phyloP scores from a whole-genome alignment of 2,329 filamentous ascomycete species.

The Hypoxylon rubiginosum region DNA sequence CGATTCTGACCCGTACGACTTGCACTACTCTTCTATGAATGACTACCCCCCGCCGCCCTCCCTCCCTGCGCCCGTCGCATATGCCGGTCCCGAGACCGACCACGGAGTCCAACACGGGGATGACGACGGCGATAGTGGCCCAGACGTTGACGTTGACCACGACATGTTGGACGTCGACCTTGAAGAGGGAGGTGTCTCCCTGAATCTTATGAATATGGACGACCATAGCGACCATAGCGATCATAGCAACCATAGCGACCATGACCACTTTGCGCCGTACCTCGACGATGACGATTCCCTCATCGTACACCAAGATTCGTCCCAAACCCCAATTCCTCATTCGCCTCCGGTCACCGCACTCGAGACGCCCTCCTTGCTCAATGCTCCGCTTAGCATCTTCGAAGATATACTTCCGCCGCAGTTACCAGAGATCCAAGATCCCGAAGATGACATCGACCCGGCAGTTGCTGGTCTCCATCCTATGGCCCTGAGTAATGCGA shows the following conservation, averaged over 20 bases:
- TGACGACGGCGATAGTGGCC: constrained; percentile 31
- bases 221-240: constrained; percentile 32
- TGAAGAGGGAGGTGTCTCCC: constrained; percentile 48
- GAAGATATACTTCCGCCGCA: constrained; percentile 6
- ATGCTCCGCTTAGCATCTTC: neutral
- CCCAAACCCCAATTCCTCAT: constrained; percentile 9
- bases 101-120: constrained; percentile 31
- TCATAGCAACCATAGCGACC: constrained; percentile 31
- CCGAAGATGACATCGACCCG: constrained; percentile 37
- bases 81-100: constrained; percentile 27
- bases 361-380: constrained; percentile 9
- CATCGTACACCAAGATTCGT: constrained; percentile 17
- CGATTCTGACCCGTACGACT: constrained; percentile 32
- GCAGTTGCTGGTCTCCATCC: constrained; percentile 47
- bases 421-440: constrained; percentile 23
- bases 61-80: constrained; percentile 18
- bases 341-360: constrained; percentile 22
- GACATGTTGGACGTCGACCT: constrained; percentile 42
- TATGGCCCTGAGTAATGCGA: constrained; percentile 51
- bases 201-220: constrained; percentile 45
- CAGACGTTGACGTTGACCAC: constrained; percentile 26
- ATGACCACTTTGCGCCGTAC: constrained; percentile 17
- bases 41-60: constrained; percentile 24
- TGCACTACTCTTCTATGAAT: constrained; percentile 34
- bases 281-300: constrained; percentile 16